Conservation (phyloP, 2,329 filamentous ascomycete species). For the Rachicladosporium sp. region DNA sequence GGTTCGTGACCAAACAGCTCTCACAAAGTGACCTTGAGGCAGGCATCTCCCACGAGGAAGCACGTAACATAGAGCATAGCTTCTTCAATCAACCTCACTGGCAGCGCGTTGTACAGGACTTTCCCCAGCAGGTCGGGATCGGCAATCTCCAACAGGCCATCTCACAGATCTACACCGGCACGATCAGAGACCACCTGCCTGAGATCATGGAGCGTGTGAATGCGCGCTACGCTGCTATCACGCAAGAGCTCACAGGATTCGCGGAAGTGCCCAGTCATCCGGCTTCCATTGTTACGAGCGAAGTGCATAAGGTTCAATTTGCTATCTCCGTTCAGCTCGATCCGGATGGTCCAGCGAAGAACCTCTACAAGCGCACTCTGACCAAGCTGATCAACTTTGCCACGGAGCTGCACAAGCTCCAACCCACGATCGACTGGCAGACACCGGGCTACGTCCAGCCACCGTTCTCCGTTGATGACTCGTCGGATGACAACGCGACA, state of each 20-base stretch:
- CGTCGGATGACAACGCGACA: constrained; percentile 6
- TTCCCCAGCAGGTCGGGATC: constrained; percentile 40
- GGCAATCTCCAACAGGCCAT: constrained; percentile 36
- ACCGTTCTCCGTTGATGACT: constrained; percentile 5
- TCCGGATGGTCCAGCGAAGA: constrained; percentile 31
- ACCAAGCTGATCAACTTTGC: constrained; percentile 41
- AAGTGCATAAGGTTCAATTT: constrained; percentile 45
- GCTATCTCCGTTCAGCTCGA: constrained; percentile 43
- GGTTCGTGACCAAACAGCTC: constrained; percentile 62
- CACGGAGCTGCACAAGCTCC: constrained; percentile 21
- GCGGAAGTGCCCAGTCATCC: constrained; percentile 55
- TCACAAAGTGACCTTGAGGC: constrained; percentile 37
- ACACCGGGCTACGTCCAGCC: constrained; percentile 16
- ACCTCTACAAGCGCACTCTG: constrained; percentile 32
- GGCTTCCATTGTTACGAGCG: constrained; percentile 49
- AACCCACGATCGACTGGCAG: constrained; percentile 15
- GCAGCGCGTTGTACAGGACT: constrained; percentile 28
- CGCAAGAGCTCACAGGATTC: constrained; percentile 42
- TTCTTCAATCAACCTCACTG: constrained; percentile 42
- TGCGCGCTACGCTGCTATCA: constrained; percentile 38
- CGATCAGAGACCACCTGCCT: constrained; percentile 30
- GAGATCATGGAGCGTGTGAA: constrained; percentile 33
- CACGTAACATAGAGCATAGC: constrained; percentile 34
- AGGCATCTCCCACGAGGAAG: constrained; percentile 32
- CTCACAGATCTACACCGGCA: constrained; percentile 35